These are phyloP conservation scores for Durusdinium trenchii DNA, from an alignment of 73 alveolate genomes.

Conservation along the genomic window DNA sequence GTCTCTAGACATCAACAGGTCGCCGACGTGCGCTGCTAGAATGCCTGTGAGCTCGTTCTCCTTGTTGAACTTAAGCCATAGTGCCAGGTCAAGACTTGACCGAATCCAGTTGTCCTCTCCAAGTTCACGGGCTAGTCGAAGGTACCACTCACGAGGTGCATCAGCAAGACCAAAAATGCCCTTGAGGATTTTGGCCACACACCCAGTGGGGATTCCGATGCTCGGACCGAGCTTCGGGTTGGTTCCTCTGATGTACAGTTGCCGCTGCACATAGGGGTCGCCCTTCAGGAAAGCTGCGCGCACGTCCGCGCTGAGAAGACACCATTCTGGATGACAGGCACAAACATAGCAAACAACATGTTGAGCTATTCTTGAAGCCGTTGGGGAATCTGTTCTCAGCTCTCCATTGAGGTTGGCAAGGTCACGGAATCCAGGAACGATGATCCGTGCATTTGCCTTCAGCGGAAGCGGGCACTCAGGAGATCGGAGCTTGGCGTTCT, in stretches of 20 bases:
- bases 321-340: background rate
- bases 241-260: background rate
- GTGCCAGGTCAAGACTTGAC: background rate
- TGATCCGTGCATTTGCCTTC: background rate
- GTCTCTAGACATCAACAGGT: background rate
- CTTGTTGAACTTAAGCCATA: too few relatives aligned
- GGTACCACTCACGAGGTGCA: too few relatives aligned
- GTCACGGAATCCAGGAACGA: constrained; percentile 29
- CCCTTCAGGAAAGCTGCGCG: background rate
- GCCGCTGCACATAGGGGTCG: background rate
- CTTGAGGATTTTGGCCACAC: background rate
- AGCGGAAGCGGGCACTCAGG: background rate
- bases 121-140: background rate
- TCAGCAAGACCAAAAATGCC: constrained; percentile 1
- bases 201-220: background rate
- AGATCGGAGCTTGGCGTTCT: background rate
- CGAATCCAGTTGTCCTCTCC: background rate
- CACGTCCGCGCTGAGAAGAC: background rate
- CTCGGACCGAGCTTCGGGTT: background rate
- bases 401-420: background rate
- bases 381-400: background rate
- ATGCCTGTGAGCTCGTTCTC: too few relatives aligned
- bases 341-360: background rate
- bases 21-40: constrained; percentile 24
- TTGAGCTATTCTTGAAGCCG: background rate